Conservation (phyloP, 352 stramenopile genomes). For the Phytophthora pini region DNA sequence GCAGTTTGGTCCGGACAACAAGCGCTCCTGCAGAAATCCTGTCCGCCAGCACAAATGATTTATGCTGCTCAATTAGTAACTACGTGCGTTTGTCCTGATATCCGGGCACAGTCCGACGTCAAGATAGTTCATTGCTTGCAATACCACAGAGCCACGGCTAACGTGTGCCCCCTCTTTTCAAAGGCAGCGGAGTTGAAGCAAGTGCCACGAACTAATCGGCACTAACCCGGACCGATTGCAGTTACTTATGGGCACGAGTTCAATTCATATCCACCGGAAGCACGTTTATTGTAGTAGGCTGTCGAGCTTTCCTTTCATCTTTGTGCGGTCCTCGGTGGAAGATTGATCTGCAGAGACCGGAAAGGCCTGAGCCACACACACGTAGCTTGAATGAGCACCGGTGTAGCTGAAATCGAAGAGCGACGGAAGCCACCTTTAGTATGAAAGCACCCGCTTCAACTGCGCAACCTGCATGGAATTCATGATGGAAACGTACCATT, state of each 20-base stretch:
- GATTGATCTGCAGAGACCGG: conserved; percentile 14
- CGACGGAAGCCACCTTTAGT: too few species aligned
- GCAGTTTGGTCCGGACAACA: too few species aligned
- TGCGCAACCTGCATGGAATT: not conserved
- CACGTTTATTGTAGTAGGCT: conserved; percentile 3
- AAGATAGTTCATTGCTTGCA: conserved; percentile 15
- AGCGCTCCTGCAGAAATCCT: not conserved
- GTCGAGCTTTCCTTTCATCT: conserved; percentile 1
- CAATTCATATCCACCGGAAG: conserved; percentile 5
- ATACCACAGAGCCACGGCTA: conserved; percentile 1
- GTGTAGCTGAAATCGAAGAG: conserved; percentile 7
- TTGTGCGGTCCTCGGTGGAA: conserved; percentile 5
- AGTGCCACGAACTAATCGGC: conserved; percentile 18
- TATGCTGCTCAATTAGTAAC: conserved; percentile 29
- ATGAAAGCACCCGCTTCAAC: not conserved
- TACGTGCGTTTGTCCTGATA: conserved; percentile 8
- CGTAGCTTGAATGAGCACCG: not conserved
- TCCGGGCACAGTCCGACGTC: conserved; percentile 6
- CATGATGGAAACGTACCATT: not conserved
- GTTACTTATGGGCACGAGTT: conserved; percentile 26
- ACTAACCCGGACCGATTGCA: conserved; percentile 20
- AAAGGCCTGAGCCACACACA: conserved; percentile 7
- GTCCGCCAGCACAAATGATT: conserved; percentile 25
- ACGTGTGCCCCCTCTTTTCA: conserved; percentile 3
- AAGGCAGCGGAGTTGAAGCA: conserved; percentile 24